A percentile compares a stretch with the other conserved stretches of the same genome.
Conservation (phyloP, 129 eudicot species). For the Kitagawia praeruptora region DNA sequence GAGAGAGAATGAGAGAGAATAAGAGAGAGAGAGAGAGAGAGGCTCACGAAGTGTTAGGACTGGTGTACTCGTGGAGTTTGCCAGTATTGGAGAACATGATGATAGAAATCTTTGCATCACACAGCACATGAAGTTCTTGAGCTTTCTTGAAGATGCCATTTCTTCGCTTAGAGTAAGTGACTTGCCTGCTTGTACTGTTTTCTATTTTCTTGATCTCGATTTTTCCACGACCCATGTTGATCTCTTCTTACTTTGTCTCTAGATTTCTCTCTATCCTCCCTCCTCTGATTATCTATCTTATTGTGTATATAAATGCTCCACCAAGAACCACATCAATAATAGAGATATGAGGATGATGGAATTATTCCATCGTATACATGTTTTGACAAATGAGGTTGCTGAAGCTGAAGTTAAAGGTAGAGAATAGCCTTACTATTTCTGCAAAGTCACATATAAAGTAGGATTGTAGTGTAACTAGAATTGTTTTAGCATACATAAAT, state of each 20-base stretch:
- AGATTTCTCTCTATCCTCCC: constrained; percentile 2
- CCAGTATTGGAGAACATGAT: constrained; percentile 60
- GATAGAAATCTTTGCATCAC: constrained; percentile 75
- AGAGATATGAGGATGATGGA: not conserved
- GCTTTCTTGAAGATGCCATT: constrained; percentile 92
- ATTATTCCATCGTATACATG: not conserved
- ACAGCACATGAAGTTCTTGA: constrained; percentile 63
- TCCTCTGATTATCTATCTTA: not conserved
- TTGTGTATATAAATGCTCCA: not conserved
- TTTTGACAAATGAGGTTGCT: constrained; percentile 8
- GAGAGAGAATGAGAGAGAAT: too few species aligned
- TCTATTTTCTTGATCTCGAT: constrained; percentile 71
- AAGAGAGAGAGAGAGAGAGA: not conserved
- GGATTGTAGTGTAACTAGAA: constrained; percentile 13
- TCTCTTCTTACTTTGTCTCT: constrained; percentile 11
- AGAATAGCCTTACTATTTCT: constrained; percentile 16
- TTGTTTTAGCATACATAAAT: not conserved
- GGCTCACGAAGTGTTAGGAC: constrained; percentile 50
- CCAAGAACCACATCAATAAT: not conserved
- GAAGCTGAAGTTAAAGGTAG: constrained; percentile 2
- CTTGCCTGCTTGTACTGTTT: constrained; percentile 60
- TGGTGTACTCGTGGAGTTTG: constrained; percentile 50
- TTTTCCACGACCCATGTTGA: constrained; percentile 66
- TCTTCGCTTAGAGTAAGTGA: constrained; percentile 78
- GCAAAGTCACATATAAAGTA: constrained; percentile 20